Evolutionary conservation across 2,329 filamentous ascomycete genomes (phyloP).

Genomic region (Waltergamsia citrina): DNA sequence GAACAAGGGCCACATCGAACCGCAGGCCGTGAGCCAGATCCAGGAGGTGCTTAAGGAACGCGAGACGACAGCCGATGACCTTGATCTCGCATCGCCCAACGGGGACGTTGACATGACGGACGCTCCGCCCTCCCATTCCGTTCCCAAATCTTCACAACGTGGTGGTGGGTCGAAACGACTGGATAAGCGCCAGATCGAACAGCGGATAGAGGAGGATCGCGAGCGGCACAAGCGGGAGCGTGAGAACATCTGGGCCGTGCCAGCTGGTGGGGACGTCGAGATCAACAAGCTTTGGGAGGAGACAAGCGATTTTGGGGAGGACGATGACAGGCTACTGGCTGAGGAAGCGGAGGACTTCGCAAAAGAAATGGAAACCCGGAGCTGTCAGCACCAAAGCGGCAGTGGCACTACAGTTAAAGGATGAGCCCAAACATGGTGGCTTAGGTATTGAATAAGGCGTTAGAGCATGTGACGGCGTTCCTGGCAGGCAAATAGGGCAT

Average conservation of each 20-base stretch:
- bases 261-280: constrained; percentile 52
- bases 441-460: background rate
- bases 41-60: constrained; percentile 76
- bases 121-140: constrained; percentile 26
- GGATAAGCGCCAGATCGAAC: constrained; percentile 85
- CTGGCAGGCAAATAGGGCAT: too few species aligned
- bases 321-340: constrained; percentile 67
- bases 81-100: constrained; percentile 41
- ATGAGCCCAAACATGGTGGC: background rate
- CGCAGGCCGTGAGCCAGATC: constrained; percentile 67
- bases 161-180: constrained; percentile 31
- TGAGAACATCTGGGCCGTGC: constrained; percentile 89
- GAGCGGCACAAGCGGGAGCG: constrained; percentile 87
- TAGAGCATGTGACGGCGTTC: background rate
- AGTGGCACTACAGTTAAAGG: constrained; percentile 4
- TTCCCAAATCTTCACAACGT: constrained; percentile 22
- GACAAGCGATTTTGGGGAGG: constrained; percentile 75
- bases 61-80: constrained; percentile 53
- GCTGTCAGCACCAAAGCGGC: constrained; percentile 26
- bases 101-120: constrained; percentile 29
- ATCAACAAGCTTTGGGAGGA: constrained; percentile 80
- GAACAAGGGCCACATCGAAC: constrained; percentile 61
- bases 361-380: constrained; percentile 28
- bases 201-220: constrained; percentile 92
- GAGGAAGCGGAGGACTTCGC: constrained; percentile 57